These are phyloP conservation scores for Sarocladium brachiariae DNA, from an alignment of 2,329 filamentous ascomycete genomes.

Conservation along the genomic window DNA sequence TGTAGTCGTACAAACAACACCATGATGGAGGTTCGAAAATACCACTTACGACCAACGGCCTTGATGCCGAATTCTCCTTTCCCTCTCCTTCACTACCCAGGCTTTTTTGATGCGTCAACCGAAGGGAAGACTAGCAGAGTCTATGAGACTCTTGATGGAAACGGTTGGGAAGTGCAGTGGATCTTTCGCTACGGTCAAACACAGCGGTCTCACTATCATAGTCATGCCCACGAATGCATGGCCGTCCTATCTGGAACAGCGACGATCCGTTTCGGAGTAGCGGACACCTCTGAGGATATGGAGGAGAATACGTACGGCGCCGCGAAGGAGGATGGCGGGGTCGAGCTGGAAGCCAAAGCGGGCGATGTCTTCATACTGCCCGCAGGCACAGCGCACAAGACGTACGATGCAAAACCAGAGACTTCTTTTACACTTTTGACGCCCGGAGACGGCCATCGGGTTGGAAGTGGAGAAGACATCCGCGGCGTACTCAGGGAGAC, in stretches of 20 bases:
- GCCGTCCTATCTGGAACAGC: slow-evolving; percentile 45
- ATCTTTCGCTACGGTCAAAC: slow-evolving; percentile 49
- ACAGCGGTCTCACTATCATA: slow-evolving; percentile 51
- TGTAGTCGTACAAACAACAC: slow-evolving; percentile 11
- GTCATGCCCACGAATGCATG: slow-evolving; percentile 50
- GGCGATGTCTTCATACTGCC: slow-evolving; percentile 56
- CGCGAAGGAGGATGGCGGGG: slow-evolving; percentile 37
- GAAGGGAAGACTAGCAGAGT: slow-evolving; percentile 31
- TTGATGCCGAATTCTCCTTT: slow-evolving; percentile 45
- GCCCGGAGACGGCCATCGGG: slow-evolving; percentile 33
- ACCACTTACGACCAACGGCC: slow-evolving; percentile 34
- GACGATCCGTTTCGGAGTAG: slow-evolving; percentile 47
- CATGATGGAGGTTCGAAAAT: slow-evolving; percentile 24
- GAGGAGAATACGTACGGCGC: slow-evolving; percentile 32
- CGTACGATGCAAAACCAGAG: slow-evolving; percentile 33
- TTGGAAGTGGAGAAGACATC: slow-evolving; percentile 24
- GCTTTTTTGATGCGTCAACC: slow-evolving; percentile 25
- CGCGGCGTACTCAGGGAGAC: slow-evolving; percentile 28
- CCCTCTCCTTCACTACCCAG: slow-evolving; percentile 46
- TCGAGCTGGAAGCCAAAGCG: slow-evolving; percentile 38
- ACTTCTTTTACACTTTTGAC: slow-evolving; percentile 29
- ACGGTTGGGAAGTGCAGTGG: slow-evolving; percentile 49
- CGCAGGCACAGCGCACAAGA: slow-evolving; percentile 50
- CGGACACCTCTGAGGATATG: slow-evolving; percentile 34
- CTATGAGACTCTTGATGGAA: slow-evolving; percentile 37